Percentiles rank a stretch among this genome's conserved stretches.
phyloP scores from a whole-genome alignment of 805 yeast species.

The Kluyveromyces dobzhanskii region DNA sequence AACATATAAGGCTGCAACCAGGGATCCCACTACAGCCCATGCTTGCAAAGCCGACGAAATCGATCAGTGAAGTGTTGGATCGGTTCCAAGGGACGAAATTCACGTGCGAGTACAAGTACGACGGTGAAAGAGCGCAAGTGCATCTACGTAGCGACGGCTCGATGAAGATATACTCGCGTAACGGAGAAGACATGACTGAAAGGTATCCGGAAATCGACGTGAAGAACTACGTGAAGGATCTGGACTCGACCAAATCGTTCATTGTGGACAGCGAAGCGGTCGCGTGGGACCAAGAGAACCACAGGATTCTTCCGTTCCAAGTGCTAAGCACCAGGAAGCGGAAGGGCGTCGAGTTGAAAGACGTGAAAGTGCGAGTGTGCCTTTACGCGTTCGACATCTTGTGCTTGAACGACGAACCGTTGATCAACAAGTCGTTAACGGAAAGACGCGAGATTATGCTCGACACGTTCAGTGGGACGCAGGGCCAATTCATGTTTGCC shows the following conservation, averaged over 20 bases:
- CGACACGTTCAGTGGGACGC: slow-evolving; percentile 47
- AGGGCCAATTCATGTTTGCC: slow-evolving; percentile 80
- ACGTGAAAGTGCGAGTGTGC: slow-evolving; percentile 86
- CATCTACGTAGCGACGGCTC: slow-evolving; percentile 61
- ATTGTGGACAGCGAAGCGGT: slow-evolving; percentile 96
- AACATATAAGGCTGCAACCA: slow-evolving; percentile 69
- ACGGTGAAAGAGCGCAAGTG: slow-evolving; percentile 96
- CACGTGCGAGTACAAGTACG: slow-evolving; percentile 95
- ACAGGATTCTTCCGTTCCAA: slow-evolving; percentile 90
- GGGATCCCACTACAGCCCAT: slow-evolving; percentile 95
- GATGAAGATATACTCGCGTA: slow-evolving; percentile 79
- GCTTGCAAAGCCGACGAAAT: slow-evolving; percentile 96
- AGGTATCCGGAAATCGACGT: slow-evolving; percentile 88
- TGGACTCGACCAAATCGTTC: slow-evolving; percentile 40
- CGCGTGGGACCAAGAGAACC: slow-evolving; percentile 79
- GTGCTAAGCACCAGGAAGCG: slow-evolving; percentile 88
- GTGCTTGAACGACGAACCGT: slow-evolving; percentile 62
- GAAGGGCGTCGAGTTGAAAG: slow-evolving; percentile 81
- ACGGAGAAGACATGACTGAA: slow-evolving; percentile 94
- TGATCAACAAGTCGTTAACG: slow-evolving; percentile 55
- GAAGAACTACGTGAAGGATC: slow-evolving; percentile 43
- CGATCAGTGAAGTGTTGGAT: slow-evolving; percentile 86
- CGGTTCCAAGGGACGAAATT: slow-evolving; percentile 77
- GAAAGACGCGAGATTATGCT: slow-evolving; percentile 61
- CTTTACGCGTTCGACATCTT: slow-evolving; percentile 86